Conservation (phyloP, 306 rosid species). For the Phaseolus lunatus region DNA sequence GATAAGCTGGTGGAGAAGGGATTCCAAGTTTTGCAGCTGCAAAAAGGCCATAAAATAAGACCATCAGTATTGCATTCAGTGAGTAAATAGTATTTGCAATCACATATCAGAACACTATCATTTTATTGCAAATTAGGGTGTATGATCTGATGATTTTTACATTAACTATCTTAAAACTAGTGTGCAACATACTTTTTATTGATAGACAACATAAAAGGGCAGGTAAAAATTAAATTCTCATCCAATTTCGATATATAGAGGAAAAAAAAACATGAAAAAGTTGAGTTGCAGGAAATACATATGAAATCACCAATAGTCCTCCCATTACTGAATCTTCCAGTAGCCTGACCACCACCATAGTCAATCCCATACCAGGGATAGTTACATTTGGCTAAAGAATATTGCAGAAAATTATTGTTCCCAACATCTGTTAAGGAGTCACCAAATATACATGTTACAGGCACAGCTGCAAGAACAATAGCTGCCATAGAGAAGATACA, state of each 20-base stretch:
- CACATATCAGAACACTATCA: not conserved
- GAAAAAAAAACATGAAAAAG: not conserved
- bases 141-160: not conserved
- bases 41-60: conserved; percentile 16
- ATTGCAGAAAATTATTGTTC: conserved; percentile 76
- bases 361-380: conserved; percentile 92
- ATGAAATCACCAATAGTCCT: conserved; percentile 87
- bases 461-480: conserved; percentile 36
- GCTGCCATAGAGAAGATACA: conserved; percentile 35
- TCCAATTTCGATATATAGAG: not conserved
- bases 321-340: conserved; percentile 92
- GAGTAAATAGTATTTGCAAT: too few relatives aligned
- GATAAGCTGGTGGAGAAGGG: conserved; percentile 75
- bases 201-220: too few relatives aligned
- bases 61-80: too few relatives aligned
- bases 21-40: conserved; percentile 82
- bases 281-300: conserved; percentile 48
- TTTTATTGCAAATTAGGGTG: not conserved
- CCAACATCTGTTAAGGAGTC: conserved; percentile 91
- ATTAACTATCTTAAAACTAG: too few relatives aligned
- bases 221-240: not conserved
- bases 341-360: conserved; percentile 70
- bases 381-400: conserved; percentile 76
- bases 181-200: too few relatives aligned
- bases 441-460: conserved; percentile 70